A percentile compares a stretch with the other conserved stretches of the same genome.
phyloP scores from a whole-genome alignment of 2,329 filamentous ascomycete genomes.

The Ophiostoma pallidulum region DNA sequence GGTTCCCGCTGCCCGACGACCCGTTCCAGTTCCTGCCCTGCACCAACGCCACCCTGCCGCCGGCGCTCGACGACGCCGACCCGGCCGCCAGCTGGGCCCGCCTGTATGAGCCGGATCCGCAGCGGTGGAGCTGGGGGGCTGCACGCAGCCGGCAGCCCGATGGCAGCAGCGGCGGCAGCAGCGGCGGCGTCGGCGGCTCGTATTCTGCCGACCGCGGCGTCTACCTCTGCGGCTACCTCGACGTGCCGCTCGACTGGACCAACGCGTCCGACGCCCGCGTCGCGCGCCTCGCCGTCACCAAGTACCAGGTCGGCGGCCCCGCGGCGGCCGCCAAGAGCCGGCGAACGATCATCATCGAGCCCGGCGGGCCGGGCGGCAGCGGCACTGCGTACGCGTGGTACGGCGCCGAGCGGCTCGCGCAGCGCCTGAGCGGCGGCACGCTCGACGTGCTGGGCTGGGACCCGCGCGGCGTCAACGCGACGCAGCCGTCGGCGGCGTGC shows the following conservation, averaged over 20 bases:
- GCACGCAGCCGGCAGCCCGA: too few species aligned
- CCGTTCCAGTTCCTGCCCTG: constrained; percentile 40
- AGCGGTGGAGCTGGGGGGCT: constrained; percentile 38
- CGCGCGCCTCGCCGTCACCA: constrained; percentile 38
- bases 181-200: constrained; percentile 19
- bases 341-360: constrained; percentile 40
- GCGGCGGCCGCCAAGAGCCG: constrained; percentile 29
- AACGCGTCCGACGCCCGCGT: constrained; percentile 35
- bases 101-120: constrained; percentile 34
- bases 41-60: constrained; percentile 31
- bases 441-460: constrained; percentile 46
- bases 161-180: not conserved
- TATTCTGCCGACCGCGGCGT: constrained; percentile 34
- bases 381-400: constrained; percentile 34
- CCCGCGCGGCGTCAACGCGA: constrained; percentile 42
- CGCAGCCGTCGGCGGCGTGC: constrained; percentile 36
- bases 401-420: constrained; percentile 27
- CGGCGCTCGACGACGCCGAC: constrained; percentile 30
- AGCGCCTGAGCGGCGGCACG: constrained; percentile 32
- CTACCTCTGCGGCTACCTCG: constrained; percentile 39
- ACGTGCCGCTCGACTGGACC: constrained; percentile 39
- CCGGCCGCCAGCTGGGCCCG: constrained; percentile 30
- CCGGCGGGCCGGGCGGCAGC: constrained; percentile 39
- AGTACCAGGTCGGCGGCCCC: constrained; percentile 31
- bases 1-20: constrained; percentile 33